Evolutionary conservation across 2,329 filamentous ascomycete genomes (phyloP), one percentile per base, ranked within the genome.

Genomic region (Paramyrothecium roridum): DNA sequence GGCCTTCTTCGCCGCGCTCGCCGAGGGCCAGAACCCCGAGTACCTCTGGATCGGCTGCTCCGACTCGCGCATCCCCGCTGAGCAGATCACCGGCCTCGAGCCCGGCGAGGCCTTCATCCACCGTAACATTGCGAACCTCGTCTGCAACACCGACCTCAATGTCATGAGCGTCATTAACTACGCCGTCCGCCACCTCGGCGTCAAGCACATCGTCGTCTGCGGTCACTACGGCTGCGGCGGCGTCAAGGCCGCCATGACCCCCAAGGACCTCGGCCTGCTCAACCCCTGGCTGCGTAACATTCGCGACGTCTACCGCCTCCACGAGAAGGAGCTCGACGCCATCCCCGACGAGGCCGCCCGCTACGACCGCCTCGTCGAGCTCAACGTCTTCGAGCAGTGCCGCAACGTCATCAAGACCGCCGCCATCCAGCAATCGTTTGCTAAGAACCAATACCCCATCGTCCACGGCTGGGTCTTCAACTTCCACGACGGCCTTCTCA

Each of bases 81-180:
- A 93, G 67, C 90, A 90, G 67, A 86, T 97, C 70, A 86, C 91
- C 49, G 88, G 89, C 61, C 83, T 93, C 55, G 80, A 89, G 67
- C 90, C 92, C n/a, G 92, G 92, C 63, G 91, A 96, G 74, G 88
- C 93, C 65, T 97, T 96, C 73, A 88, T 96, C 63, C 91, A 96
- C 80, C 90, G 93, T 74, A 96, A 97, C 69, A 96, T 96, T 72
- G 92, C 91, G 75, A 96, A 96, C 79, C 81, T 96, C 61, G 82
- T 96, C 55, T 85, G 86, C 75, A 85, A 87, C 68, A 87, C 85
- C 60, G 93, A 97, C 70, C 82, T 96, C 67, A 92, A 87, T 72
- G 85, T 87, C 51, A 86, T 90, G 70, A 84, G 84, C 70, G 91
- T 96, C 65, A 90, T 96, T 73, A 87, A 95, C 70, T 97, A 92